Percentiles rank a stretch among this genome's conserved stretches.
phyloP scores from a whole-genome alignment of 345 rosid genomes.

The Erucastrum elatum region DNA sequence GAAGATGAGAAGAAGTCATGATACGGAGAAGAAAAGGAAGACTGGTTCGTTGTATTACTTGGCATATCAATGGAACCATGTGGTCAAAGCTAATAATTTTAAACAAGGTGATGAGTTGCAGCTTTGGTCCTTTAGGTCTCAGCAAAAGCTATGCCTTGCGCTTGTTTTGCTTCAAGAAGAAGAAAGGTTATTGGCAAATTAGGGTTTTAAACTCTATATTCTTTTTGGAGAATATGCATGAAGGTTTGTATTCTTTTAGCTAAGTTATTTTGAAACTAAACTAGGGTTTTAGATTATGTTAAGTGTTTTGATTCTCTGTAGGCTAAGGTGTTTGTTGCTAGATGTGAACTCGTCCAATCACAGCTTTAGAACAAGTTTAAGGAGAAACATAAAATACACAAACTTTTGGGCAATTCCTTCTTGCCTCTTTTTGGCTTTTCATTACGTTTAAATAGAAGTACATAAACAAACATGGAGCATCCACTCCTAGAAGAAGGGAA shows the following conservation, averaged over 20 bases:
- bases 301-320: no score
- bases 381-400: no score
- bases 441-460: no score
- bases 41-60: not conserved
- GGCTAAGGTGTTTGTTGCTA: no score
- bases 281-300: not conserved
- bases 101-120: not conserved
- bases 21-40: not conserved
- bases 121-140: constrained; percentile 21
- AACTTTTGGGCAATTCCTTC: no score
- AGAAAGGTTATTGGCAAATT: not conserved
- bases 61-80: constrained; percentile 18
- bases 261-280: not conserved
- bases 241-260: not conserved
- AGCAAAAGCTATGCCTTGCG: constrained; percentile 12
- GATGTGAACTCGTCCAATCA: no score
- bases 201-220: not conserved
- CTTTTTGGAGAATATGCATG: not conserved
- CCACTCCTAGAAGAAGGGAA: no score
- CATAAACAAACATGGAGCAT: no score
- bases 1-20: constrained; percentile 7
- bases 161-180: not conserved
- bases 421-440: no score
- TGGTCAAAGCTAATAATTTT: not conserved
- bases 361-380: no score